These are phyloP conservation scores for Funneliformis geosporum DNA, from an alignment of 192 early-diverging fungal genomes.

Conservation along the genomic window DNA sequence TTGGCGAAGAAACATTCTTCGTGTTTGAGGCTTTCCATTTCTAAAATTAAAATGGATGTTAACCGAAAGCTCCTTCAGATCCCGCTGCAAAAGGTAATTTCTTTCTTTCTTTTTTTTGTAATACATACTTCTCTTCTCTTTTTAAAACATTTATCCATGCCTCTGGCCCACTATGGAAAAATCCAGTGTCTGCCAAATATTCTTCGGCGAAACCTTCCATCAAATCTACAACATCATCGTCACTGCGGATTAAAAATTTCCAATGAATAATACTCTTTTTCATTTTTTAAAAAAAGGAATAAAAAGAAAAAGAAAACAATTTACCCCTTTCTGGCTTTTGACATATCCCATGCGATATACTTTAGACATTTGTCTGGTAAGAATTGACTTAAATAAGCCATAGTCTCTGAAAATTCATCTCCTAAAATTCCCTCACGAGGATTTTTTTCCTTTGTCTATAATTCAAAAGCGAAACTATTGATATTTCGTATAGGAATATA, in stretches of 20 bases:
- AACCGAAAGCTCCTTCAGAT: neutral
- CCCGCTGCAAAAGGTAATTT: neutral
- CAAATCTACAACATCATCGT: conserved; percentile 86
- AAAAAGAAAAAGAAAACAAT: neutral
- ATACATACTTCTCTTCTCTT: conserved; percentile 30
- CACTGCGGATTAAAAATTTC: neutral
- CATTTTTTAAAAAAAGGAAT: neutral
- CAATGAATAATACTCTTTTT: neutral
- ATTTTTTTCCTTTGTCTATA: conserved; percentile 82
- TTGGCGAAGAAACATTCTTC: conserved; percentile 54
- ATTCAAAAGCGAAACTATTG: conserved; percentile 11
- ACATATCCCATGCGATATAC: conserved; percentile 99
- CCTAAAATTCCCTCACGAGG: conserved; percentile 84
- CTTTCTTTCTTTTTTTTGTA: too few species aligned
- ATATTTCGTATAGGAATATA: neutral
- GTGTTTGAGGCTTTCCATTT: conserved; percentile 31
- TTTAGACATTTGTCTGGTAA: conserved; percentile 78
- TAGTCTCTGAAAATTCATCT: conserved; percentile 79
- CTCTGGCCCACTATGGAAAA: conserved; percentile 90
- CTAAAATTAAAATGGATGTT: neutral
- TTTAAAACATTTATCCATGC: conserved; percentile 40
- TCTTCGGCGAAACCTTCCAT: conserved; percentile 89
- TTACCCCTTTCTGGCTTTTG: conserved; percentile 86
- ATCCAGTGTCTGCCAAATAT: conserved; percentile 80
- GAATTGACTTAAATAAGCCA: conserved; percentile 90